Percentiles rank a stretch among this genome's conserved stretches.
Conservation (phyloP, 805 yeast species). For the Zygosaccharomyces kombuchaensis region DNA sequence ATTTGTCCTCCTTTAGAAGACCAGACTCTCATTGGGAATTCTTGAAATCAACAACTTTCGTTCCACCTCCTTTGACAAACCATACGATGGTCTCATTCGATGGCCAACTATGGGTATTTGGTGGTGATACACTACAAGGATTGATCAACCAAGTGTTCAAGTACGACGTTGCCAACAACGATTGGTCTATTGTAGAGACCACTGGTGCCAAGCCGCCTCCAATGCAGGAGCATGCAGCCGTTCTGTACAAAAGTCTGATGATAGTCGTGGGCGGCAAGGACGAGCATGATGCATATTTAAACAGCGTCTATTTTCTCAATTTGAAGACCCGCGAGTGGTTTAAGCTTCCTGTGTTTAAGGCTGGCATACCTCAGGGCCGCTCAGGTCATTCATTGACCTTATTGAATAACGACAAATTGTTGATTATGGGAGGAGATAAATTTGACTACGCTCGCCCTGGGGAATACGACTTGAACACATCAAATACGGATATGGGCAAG, state of each 20-base stretch:
- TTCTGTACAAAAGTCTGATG: constrained; percentile 71
- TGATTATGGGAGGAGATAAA: constrained; percentile 91
- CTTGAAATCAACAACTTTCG: constrained; percentile 48
- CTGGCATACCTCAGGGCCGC: constrained; percentile 68
- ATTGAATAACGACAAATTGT: constrained; percentile 58
- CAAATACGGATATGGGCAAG: constrained; percentile 47
- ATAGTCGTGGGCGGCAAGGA: constrained; percentile 89
- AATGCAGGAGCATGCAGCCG: constrained; percentile 86
- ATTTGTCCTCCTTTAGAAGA: constrained; percentile 77
- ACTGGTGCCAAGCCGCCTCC: constrained; percentile 64
- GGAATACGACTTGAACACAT: constrained; percentile 48
- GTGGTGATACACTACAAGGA: constrained; percentile 78
- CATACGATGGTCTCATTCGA: constrained; percentile 83
- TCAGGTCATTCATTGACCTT: constrained; percentile 88
- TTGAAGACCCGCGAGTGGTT: constrained; percentile 70
- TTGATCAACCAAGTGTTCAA: constrained; percentile 75
- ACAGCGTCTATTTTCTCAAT: constrained; percentile 69
- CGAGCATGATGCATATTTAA: constrained; percentile 61
- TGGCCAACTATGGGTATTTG: constrained; percentile 78
- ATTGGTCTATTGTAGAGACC: constrained; percentile 69
- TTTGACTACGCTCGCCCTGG: constrained; percentile 56
- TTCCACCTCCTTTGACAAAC: constrained; percentile 76
- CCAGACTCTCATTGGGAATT: constrained; percentile 83
- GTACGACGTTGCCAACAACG: constrained; percentile 62
- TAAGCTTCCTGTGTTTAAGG: constrained; percentile 43